Base-by-base conservation (phyloP, 1,139 yeast genomes). In the Pichia sp. region DNA sequence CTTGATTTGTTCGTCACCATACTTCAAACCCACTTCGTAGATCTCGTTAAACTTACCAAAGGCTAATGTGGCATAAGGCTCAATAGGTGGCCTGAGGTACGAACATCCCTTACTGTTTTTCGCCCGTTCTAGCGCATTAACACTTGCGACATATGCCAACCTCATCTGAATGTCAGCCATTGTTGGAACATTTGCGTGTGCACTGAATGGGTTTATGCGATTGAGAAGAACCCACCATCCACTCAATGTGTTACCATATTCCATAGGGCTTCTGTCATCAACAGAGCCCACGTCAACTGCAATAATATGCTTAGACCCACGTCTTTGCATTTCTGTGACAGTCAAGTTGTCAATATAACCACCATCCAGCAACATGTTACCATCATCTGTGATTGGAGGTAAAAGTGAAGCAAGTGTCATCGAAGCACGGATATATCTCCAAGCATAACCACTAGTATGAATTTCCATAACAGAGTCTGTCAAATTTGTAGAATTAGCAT, bases 261-360 rank as follows among this genome's bases (percentile, higher is more conserved):
- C 74, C 93, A 88, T 83, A 3, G 96, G 95, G 0, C 96, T 85
- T 48, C 93, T 77, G 61, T 91, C 98, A 66, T 93, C 98, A 10
- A 85, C 86, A 2, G 96, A 87, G 0, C 99, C 99, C 43, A 93
- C 99, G 68, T 93, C 99, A n/a, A 91, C 95, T 0, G 99, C 98
- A 65, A 93, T 82, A 28, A 93, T 84, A 45, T 86, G 80, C 53
- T 84, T 83, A 4, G 96, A 96, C 0, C 99, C 98, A 59, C 89
- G 79, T 41, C 82, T 76, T 62, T 83, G 82, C 98, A 93, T 93
- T 64, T 91, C 97, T 60, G 78, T 76, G 1, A 93, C 98, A 0
- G 99, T 96, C 54, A 93, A 72, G 65, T 93, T 93, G 66, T 93
- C 99, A 53, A 93, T 83, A 65, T 93, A 93, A 0, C 99, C 99